Evolutionary conservation across 208 protist genomes (phyloP).

Genomic region (Acanthamoeba quina): DNA sequence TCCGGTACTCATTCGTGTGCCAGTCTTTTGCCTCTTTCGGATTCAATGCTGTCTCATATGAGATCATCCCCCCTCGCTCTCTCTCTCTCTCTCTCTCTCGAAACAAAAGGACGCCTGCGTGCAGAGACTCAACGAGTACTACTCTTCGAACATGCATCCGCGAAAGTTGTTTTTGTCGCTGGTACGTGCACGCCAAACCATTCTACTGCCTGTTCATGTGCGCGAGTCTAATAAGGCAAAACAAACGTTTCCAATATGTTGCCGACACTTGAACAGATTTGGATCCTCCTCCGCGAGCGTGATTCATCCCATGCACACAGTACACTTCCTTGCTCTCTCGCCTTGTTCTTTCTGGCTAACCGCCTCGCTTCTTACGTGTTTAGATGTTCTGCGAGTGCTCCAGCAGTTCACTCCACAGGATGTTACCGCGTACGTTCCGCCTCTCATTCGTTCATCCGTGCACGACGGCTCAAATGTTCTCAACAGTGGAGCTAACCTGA

Average conservation of each 20-base stretch:
- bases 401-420: constrained; percentile 46
- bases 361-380: background rate
- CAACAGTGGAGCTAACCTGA: no score
- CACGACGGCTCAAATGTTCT: no score
- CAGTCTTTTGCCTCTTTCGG: no score
- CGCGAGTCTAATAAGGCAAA: no score
- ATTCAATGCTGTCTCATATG: background rate
- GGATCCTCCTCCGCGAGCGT: constrained; percentile 47
- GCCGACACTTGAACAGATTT: background rate
- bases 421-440: constrained; percentile 5
- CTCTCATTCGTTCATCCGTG: no score
- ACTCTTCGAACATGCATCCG: background rate
- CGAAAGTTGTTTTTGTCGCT: constrained; percentile 18
- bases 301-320: background rate
- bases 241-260: no score
- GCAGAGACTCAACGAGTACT: constrained; percentile 34
- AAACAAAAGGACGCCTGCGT: background rate
- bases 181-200: background rate
- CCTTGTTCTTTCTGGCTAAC: background rate
- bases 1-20: background rate
- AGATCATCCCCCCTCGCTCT: background rate
- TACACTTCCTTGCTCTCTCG: background rate
- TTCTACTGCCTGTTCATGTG: background rate
- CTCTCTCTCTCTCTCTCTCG: background rate
- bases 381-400: constrained; percentile 7